Evolutionary conservation across 2,329 filamentous ascomycete genomes (phyloP).

Genomic region (Metarhizium album): DNA sequence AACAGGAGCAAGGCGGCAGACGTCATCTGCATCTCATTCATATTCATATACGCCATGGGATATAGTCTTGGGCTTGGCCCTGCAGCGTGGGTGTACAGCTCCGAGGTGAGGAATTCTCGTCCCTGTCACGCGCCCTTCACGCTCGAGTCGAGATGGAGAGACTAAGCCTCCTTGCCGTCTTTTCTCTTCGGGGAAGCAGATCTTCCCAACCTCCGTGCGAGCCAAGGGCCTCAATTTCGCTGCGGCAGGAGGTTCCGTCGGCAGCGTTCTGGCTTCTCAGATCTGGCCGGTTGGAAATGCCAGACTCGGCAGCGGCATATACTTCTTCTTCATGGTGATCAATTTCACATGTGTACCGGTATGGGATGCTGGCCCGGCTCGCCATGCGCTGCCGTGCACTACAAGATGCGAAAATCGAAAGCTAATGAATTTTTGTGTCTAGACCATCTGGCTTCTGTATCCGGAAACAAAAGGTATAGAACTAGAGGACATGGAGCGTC

Average conservation of each 20-base stretch:
- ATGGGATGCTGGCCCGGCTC: neutral
- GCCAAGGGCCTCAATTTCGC: conserved; percentile 45
- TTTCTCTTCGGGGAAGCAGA: conserved; percentile 16
- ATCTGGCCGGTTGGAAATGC: conserved; percentile 45
- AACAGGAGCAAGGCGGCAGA: conserved; percentile 38
- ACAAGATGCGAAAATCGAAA: neutral
- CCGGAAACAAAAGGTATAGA: conserved; percentile 33
- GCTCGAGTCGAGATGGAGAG: neutral
- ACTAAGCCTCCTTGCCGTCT: neutral
- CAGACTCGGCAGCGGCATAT: conserved; percentile 38
- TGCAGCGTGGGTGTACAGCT: conserved; percentile 48
- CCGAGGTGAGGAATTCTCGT: conserved; percentile 31
- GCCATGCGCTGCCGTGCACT: neutral
- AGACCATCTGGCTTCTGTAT: conserved; percentile 31
- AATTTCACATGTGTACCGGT: conserved; percentile 8
- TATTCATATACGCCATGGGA: conserved; percentile 47
- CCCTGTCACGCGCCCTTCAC: neutral
- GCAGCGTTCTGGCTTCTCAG: conserved; percentile 42
- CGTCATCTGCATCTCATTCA: conserved; percentile 40
- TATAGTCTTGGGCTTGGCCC: conserved; percentile 48
- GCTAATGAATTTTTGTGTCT: neutral
- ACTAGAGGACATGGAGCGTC: conserved; percentile 33
- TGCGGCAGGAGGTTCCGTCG: conserved; percentile 43
- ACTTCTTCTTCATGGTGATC: conserved; percentile 44
- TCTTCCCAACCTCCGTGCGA: conserved; percentile 47